Evolutionary conservation across 1,284 basidiomycete genomes (phyloP), one percentile per base, ranked within the genome.

Genomic region (Cutaneotrichosporon cavernicola): DNA sequence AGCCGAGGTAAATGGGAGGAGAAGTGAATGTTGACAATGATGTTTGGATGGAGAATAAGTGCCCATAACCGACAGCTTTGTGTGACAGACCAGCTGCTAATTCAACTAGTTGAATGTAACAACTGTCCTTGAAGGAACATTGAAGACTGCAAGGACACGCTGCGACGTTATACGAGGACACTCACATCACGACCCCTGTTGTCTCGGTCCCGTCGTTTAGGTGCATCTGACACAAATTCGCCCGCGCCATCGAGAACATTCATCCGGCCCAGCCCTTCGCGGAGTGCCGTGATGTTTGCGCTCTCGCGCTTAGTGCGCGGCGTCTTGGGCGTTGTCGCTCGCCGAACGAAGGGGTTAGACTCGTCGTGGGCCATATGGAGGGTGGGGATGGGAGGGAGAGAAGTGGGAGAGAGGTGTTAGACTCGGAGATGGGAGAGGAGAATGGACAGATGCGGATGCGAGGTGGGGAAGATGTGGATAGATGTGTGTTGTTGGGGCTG

Each of bases 181-280:
- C 58, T n/a, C 21, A 58, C 57, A 32, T 59, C 58, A n/a, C 58
- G 58, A 7, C 61, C 57, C 57, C 58, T 64, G 52, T 53, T 60
- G 16, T 67, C 68, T 38, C 50, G 56, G 31, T 50, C n/a, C 5
- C 26, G 36, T 4, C 36, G 55, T 38, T 56, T 47, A 6, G 56
- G 55, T 47, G 55, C 61, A 32, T 65, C 62, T 5, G 63, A 57
- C 5, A 63, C 62, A 49, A 61, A 70, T 40, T 73, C 72, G 9
- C 62, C 57, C n/a, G 67, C 69, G 2, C 69, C 61, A 22, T 69
- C 67, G 13, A 72, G 66, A n/a, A 78, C 69, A 50, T 78, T 76
- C 73, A 80, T 77, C 10, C 76, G 66, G 3, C 71, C 69, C 72
- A 80, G 70, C 21, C 74, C 77, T 36, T 79, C 76, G 21, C 76